Evolutionary conservation across 2,329 filamentous ascomycete species (phyloP).

Genomic region (Arthroderma sp.): DNA sequence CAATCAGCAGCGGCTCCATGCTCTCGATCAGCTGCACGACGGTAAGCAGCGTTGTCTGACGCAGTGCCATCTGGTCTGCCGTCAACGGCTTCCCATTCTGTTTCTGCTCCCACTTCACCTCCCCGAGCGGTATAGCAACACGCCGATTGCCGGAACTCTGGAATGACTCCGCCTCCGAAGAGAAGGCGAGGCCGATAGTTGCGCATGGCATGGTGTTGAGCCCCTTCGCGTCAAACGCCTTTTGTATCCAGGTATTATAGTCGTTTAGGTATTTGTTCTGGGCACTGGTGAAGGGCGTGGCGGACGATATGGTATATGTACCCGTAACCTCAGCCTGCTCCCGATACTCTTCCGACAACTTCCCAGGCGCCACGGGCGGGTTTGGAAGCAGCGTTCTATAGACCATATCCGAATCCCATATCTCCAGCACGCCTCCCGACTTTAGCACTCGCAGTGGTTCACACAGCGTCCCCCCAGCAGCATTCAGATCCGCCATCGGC

Average conservation of each 20-base stretch:
- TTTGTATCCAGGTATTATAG: conserved; percentile 71
- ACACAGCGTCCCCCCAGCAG: conserved; percentile 43
- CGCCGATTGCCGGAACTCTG: conserved; percentile 59
- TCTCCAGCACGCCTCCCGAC: conserved; percentile 67
- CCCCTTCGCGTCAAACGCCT: conserved; percentile 59
- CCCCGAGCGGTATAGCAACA: conserved; percentile 73
- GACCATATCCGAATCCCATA: conserved; percentile 81
- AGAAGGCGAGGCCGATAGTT: conserved; percentile 59
- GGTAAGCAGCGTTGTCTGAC: conserved; percentile 68
- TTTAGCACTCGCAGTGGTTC: conserved; percentile 67
- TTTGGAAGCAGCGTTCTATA: conserved; percentile 75
- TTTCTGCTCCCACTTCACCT: conserved; percentile 78
- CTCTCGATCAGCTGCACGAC: conserved; percentile 75
- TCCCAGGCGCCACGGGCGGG: conserved; percentile 48
- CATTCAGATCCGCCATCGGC: conserved; percentile 43
- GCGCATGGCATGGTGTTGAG: conserved; percentile 68
- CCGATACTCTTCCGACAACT: conserved; percentile 48
- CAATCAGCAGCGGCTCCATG: conserved; percentile 68
- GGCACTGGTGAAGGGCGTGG: conserved; percentile 68
- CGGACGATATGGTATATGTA: conserved; percentile 70
- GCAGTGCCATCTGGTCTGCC: conserved; percentile 57
- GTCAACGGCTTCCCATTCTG: conserved; percentile 44
- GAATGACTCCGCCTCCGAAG: conserved; percentile 66
- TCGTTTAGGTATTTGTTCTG: conserved; percentile 72
- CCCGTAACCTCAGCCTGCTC: conserved; percentile 56